These are phyloP conservation scores for Pachysandra terminalis DNA, from an alignment of 164 flowering plant genomes.

Conservation along the genomic window DNA sequence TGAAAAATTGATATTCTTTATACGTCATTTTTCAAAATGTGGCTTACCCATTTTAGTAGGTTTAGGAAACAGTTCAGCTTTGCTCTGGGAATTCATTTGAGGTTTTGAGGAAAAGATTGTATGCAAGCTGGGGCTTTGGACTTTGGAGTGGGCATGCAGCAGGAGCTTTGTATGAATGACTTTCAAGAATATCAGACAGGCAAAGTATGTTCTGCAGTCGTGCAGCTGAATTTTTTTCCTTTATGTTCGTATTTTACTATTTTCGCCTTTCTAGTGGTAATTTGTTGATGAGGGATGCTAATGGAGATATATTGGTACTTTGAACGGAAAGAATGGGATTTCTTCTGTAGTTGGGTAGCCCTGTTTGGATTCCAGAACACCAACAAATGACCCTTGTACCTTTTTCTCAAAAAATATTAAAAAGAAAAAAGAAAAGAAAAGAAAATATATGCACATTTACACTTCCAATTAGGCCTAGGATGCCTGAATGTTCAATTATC, in stretches of 20 bases:
- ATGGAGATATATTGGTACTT: no score
- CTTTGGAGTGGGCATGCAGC: constrained; percentile 3
- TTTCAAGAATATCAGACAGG: constrained; percentile 5
- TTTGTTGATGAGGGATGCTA: no score
- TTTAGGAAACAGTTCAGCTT: not conserved
- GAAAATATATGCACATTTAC: no score
- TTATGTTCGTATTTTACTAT: no score
- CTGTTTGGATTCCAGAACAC: no score
- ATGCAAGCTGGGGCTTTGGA: not conserved
- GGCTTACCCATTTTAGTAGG: not conserved
- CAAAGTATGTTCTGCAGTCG: not conserved
- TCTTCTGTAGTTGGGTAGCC: no score
- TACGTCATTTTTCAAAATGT: not conserved
- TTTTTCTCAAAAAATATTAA: no score
- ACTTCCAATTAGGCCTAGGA: no score
- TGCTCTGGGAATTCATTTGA: not conserved
- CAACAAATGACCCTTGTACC: no score
- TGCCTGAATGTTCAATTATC: no score
- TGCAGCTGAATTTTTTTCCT: not conserved
- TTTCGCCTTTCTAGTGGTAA: no score
- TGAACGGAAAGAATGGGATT: no score
- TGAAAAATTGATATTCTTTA: not conserved
- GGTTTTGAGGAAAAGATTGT: not conserved
- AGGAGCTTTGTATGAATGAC: constrained; percentile 5
- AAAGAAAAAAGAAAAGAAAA: not conserved